Conservation (phyloP, 441 rosid genomes). For the Metrosideros polymorpha region DNA sequence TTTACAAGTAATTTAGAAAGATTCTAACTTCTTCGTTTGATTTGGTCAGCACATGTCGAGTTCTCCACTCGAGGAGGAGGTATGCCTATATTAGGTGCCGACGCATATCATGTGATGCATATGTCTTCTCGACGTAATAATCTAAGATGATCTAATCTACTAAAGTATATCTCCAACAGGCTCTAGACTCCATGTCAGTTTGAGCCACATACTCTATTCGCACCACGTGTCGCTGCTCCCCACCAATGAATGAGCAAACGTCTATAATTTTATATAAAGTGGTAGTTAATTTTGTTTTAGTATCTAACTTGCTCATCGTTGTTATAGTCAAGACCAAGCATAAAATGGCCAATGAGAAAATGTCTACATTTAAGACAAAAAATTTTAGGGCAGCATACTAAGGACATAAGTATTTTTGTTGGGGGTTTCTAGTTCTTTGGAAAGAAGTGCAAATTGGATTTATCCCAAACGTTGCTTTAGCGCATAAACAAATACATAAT, state of each 20-base stretch:
- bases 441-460: not conserved
- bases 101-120: not conserved
- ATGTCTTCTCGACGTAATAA: not conserved
- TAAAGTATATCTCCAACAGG: accelerated
- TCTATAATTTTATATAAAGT: not conserved
- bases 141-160: not conserved
- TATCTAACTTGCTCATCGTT: not conserved
- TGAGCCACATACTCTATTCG: not conserved
- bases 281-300: not conserved
- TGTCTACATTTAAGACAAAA: not conserved
- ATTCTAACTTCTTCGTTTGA: not conserved
- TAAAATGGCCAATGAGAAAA: not conserved
- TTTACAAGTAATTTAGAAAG: not conserved
- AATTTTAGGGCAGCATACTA: not conserved
- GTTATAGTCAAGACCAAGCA: not conserved
- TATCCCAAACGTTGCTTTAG: not conserved
- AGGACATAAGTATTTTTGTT: not conserved
- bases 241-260: not conserved
- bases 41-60: accelerated
- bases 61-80: not conserved
- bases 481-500: accelerated
- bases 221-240: not conserved
- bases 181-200: not conserved
- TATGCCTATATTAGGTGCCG: accelerated
- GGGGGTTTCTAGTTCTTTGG: not conserved